phyloP scores from a whole-genome alignment of 2,329 filamentous ascomycete genomes.

The Trichophyton verrucosum region DNA sequence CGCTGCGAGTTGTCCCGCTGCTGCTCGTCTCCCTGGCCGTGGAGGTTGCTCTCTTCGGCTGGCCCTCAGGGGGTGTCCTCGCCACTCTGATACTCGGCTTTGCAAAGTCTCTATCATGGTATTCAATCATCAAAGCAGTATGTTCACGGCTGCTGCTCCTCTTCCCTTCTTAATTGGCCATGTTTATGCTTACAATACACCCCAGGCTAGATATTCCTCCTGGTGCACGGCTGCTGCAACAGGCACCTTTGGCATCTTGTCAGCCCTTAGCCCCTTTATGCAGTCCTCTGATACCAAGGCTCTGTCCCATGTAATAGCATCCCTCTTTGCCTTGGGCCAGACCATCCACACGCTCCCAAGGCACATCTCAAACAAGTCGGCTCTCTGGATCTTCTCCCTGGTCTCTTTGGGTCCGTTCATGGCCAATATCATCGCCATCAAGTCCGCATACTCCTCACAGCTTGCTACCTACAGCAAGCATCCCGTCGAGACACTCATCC shows the following conservation, averaged over 20 bases:
- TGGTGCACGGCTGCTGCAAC: constrained; percentile 6
- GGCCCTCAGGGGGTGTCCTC: neutral
- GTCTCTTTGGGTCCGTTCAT: constrained; percentile 4
- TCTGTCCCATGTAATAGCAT: constrained; percentile 1
- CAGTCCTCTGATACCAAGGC: constrained; percentile 1
- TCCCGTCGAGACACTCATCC: constrained; percentile 6
- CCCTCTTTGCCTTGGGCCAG: constrained; percentile 7
- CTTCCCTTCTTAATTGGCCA: neutral
- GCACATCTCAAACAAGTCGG: neutral
- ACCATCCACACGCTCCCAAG: constrained; percentile 6
- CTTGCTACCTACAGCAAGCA: neutral
- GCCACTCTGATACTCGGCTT: neutral
- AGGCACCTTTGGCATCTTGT: constrained; percentile 7
- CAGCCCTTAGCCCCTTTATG: constrained; percentile 4
- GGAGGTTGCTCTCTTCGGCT: constrained; percentile 3
- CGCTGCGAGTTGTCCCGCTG: constrained; percentile 5
- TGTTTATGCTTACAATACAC: neutral
- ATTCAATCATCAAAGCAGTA: constrained; percentile 9
- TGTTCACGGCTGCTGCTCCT: neutral
- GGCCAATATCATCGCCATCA: constrained; percentile 3
- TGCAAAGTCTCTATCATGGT: constrained; percentile 7
- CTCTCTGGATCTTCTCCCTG: constrained; percentile 5
- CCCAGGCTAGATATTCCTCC: neutral
- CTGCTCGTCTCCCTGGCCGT: constrained; percentile 1
- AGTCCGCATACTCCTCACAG: neutral